These are phyloP conservation scores for Scedosporium aurantiacum DNA, from an alignment of 2,329 filamentous ascomycete species.

Conservation along the genomic window DNA sequence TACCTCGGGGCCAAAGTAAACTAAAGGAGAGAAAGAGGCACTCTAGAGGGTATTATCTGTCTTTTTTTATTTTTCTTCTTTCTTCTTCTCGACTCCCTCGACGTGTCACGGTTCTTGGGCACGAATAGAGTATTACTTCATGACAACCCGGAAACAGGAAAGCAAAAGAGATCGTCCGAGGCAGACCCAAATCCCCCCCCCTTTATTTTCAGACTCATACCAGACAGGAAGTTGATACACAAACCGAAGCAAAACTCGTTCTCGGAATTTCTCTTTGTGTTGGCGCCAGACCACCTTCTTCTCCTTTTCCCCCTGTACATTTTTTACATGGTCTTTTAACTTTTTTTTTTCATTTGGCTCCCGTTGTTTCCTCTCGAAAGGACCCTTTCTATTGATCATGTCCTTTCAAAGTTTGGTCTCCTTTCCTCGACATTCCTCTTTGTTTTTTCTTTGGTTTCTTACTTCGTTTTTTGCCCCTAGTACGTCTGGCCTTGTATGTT, in stretches of 20 bases:
- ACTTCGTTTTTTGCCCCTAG: background rate
- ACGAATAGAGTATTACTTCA: background rate
- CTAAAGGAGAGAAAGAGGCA: background rate
- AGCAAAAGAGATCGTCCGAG: background rate
- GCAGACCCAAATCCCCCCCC: too few relatives aligned
- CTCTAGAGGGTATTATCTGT: too few relatives aligned
- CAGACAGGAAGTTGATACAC: too few relatives aligned
- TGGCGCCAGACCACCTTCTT: too few relatives aligned
- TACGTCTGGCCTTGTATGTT: constrained; percentile 2
- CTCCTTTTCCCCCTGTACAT: too few relatives aligned
- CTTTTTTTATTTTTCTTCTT: background rate
- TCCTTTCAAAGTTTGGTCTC: background rate
- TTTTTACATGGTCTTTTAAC: too few relatives aligned
- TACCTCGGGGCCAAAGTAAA: constrained; percentile 31
- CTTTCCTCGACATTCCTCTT: background rate
- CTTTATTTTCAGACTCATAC: too few relatives aligned
- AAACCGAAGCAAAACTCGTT: too few relatives aligned
- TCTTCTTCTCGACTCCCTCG: background rate
- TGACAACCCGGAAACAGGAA: background rate
- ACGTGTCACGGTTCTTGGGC: background rate
- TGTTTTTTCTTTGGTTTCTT: constrained; percentile 3
- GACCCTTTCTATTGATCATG: background rate
- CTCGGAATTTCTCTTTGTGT: too few relatives aligned
- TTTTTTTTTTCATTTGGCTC: too few relatives aligned
- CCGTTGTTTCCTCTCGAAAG: background rate